Evolutionary conservation across 345 rosid genomes (phyloP), one percentile per base, ranked within the genome.

Genomic region (Anastatica hierochuntica): DNA sequence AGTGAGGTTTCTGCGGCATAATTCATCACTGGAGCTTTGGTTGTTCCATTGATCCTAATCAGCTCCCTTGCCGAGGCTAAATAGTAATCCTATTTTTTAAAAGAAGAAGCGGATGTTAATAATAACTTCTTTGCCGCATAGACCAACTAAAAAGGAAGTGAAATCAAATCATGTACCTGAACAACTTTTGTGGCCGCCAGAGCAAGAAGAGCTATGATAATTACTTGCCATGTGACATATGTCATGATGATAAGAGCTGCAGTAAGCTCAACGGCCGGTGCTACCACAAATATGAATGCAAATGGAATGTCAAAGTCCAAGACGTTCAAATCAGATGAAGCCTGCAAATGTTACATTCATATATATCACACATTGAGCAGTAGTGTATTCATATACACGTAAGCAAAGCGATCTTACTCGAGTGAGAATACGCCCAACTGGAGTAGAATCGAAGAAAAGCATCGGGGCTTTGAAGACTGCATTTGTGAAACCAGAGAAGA

Each of bases 21-120:
- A 43, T 82, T 90, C 95, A 87, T 82, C 12, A 90, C 79, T 5
- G 98, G 98, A 49, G 98, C 95, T 63, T 90, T 90, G 18, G 95
- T 90, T 10, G 89, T 90, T 57, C 96, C 96, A 5, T 79, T 90
- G 51, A 90, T 87, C 63, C 98, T 71, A 39, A 81, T 79, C 30
- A 90, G 66, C 58, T 90, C 96, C 34, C 84, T 76, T 6, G 98
- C 92, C 19, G 98, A 69, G 10, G 89, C 78, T 61, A 80, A 47
- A 67, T 87, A 87, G 64, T 87, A 90, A 7, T 36, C 79, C 98
- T 88, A 3, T 24, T 10, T 54, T 50, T 26, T 8, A 34, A 45
- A 34, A 49, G 43, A 50, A 51, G 37, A 58, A 49, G 41, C 14
- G 8, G 11, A n/a, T n/a, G 13, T 20, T 50, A 17, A 8, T 10